Percentiles rank a stretch among this genome's conserved stretches.
These are phyloP conservation scores for Vigna angularis DNA, from an alignment of 306 rosid species.

Conservation along the genomic window DNA sequence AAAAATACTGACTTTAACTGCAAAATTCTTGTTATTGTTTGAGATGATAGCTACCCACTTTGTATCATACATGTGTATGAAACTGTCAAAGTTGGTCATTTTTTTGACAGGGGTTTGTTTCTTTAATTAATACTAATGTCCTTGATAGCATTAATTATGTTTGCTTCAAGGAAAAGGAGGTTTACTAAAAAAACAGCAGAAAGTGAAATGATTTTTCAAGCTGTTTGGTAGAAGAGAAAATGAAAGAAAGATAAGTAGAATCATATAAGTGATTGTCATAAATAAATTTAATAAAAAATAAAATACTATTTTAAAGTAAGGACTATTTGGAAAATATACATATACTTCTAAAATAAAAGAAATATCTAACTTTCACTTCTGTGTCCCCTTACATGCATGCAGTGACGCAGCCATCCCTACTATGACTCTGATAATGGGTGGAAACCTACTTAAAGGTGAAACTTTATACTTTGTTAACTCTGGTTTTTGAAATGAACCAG, in stretches of 20 bases:
- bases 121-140: background rate
- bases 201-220: no score
- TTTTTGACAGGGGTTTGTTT: no score
- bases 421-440: conserved; percentile 81
- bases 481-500: background rate
- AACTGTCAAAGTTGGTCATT: background rate
- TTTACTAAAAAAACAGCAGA: no score
- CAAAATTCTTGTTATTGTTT: conserved; percentile 8
- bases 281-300: no score
- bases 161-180: no score
- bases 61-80: background rate
- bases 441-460: conserved; percentile 77
- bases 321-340: no score
- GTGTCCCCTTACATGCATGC: conserved; percentile 2
- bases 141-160: background rate
- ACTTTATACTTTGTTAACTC: background rate
- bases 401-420: conserved; percentile 84
- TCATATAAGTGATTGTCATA: no score
- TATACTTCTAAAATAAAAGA: no score
- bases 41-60: background rate
- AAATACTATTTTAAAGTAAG: no score
- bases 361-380: conserved; percentile 22
- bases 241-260: no score
- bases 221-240: no score
- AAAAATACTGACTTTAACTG: background rate